Evolutionary conservation across 1,284 basidiomycete species (phyloP), one percentile per base, ranked within the genome.

Genomic region (Puccinia horiana): DNA sequence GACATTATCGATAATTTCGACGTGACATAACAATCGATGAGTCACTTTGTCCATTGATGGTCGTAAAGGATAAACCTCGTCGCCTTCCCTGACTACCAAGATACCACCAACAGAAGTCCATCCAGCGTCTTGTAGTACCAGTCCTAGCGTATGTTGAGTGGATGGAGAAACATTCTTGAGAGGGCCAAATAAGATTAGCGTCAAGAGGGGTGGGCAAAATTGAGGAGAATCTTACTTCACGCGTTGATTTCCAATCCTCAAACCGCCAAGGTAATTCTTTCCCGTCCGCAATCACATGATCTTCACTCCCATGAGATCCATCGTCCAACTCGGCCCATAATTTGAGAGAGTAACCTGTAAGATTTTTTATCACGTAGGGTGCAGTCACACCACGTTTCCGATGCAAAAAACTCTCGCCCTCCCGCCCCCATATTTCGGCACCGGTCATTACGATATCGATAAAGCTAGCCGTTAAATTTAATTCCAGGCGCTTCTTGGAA

Each of bases 191-290:
- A 32, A 81, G 72, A 70, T 80, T 14, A 42, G 29, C 11, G 20
- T 16, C 82, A 73, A 72, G 26, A 23, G 26, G 61, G 47, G 67
- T 42, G 65, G 18, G 63, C 40, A 40, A 1, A 56, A 26, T 35
- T 56, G 8, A 32, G 23, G 3, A 26, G 47, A 67, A 49, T 84
- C 89, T 83, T 85, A 94, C 94, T 89, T 99, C 97, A 86, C 97
- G 92, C 88, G 94, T 93, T 11, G 92, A 92, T 87, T 93, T 93
- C 93, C 95, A 96, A 85, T 99, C 96, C 86, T 98, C 95, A 85
- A 99, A 99, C 82, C 95, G 90, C 97, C 97, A 99, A 75, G 98
- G 96, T 20, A 94, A 89, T 1, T 91, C 91, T 84, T 93, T 90
- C 65, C 93, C 93, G 84, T 96, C 91, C 18, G 88, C 88, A 2